Evolutionary conservation across 805 yeast genomes (phyloP).

Genomic region (Starmerella stellata): DNA sequence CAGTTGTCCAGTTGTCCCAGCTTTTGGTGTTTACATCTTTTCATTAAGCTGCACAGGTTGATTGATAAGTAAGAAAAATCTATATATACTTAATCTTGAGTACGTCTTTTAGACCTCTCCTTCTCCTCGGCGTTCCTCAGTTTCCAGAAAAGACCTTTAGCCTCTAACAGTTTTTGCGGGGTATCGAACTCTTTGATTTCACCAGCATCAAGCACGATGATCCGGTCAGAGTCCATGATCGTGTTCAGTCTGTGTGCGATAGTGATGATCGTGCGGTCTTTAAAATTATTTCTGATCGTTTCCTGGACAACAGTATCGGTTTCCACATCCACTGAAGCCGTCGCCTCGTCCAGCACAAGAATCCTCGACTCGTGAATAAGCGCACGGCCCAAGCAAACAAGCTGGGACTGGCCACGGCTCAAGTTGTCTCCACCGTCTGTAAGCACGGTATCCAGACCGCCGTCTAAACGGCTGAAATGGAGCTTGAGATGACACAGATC

Average conservation of each 20-base stretch:
- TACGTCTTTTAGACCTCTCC: too few species aligned
- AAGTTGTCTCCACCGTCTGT: constrained; percentile 60
- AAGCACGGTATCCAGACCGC: constrained; percentile 34
- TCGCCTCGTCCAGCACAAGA: constrained; percentile 61
- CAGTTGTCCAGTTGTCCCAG: too few species aligned
- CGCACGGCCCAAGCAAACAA: constrained; percentile 64
- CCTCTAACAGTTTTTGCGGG: constrained; percentile 25
- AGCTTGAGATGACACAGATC: constrained; percentile 61
- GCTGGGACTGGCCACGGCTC: constrained; percentile 68
- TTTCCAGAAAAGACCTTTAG: constrained; percentile 15
- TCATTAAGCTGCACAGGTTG: too few species aligned
- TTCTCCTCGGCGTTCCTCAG: constrained; percentile 11
- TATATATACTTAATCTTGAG: too few species aligned
- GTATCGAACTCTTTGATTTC: constrained; percentile 52
- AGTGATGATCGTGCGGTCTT: constrained; percentile 54
- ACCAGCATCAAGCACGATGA: constrained; percentile 55
- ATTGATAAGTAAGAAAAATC: too few species aligned
- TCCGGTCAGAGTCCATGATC: constrained; percentile 58
- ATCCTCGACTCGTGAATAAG: constrained; percentile 49
- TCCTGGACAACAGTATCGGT: constrained; percentile 61
- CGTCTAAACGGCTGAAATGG: constrained; percentile 38
- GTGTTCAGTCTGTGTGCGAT: constrained; percentile 76
- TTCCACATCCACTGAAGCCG: constrained; percentile 65
- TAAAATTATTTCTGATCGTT: constrained; percentile 50
- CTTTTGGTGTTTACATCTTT: too few species aligned